These are phyloP conservation scores for Pachyrhizus erosus DNA, from an alignment of 306 rosid species.

Conservation along the genomic window DNA sequence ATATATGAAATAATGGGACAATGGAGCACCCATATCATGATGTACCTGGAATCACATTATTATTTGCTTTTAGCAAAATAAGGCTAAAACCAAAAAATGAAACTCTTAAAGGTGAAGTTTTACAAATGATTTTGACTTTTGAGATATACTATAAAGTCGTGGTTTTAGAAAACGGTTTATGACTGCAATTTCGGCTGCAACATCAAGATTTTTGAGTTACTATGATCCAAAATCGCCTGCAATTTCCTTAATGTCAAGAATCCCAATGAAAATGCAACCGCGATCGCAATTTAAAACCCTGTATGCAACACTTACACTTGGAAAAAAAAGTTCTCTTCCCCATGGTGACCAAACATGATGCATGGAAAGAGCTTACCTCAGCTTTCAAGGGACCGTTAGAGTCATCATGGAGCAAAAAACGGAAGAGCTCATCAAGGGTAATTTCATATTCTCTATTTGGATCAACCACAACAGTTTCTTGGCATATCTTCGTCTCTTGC, in stretches of 20 bases:
- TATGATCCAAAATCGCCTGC: no score
- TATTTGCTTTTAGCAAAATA: conserved; percentile 32
- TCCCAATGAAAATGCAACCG: no score
- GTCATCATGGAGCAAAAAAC: conserved; percentile 60
- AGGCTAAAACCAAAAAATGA: not conserved
- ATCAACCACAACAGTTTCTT: conserved; percentile 5
- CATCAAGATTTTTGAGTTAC: no score
- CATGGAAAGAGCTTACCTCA: conserved; percentile 53
- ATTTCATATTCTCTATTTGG: conserved; percentile 33
- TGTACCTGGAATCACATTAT: conserved; percentile 65
- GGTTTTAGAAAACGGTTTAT: no score
- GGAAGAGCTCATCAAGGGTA: conserved; percentile 63
- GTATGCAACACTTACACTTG: not conserved
- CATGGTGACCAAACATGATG: not conserved
- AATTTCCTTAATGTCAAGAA: no score
- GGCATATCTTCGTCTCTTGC: conserved; percentile 38
- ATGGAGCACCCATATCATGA: conserved; percentile 90
- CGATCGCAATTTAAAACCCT: no score
- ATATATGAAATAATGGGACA: conserved; percentile 92
- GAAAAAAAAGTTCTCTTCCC: conserved; percentile 24
- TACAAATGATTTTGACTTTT: not conserved
- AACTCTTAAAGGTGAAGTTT: conserved; percentile 10
- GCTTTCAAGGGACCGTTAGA: conserved; percentile 63
- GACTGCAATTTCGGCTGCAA: no score
- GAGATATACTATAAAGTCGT: not conserved